phyloP scores from a whole-genome alignment of 768 basidiomycete species.

The Phanerochaete carnosa region DNA sequence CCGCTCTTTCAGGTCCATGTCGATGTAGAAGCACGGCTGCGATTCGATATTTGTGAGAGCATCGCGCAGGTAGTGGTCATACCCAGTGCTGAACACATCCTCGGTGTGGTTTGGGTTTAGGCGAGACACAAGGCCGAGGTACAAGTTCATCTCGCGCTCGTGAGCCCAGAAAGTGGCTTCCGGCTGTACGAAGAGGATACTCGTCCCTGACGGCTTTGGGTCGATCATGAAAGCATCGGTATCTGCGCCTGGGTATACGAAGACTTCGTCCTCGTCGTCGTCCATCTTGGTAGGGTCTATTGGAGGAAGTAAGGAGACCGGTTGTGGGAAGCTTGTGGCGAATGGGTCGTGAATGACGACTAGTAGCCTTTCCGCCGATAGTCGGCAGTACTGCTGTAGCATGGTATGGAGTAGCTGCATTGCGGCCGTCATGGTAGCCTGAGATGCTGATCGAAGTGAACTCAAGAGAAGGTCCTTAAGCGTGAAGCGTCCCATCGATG shows the following conservation, averaged over 20 bases:
- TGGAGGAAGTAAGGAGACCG: constrained; percentile 33
- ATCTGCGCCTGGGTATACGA: constrained; percentile 43
- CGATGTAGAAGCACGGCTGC: constrained; percentile 54
- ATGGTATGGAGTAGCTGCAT: constrained; percentile 79
- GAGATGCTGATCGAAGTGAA: constrained; percentile 67
- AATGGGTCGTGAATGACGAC: constrained; percentile 63
- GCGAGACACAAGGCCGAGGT: constrained; percentile 74
- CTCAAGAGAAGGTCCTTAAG: constrained; percentile 84
- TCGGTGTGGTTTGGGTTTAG: constrained; percentile 67
- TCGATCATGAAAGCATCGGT: constrained; percentile 14
- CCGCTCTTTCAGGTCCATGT: constrained; percentile 36
- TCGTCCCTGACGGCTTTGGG: constrained; percentile 15
- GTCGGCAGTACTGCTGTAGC: constrained; percentile 62
- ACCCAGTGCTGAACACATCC: constrained; percentile 80
- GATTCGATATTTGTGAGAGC: constrained; percentile 65
- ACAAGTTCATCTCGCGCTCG: constrained; percentile 80
- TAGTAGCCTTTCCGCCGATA: constrained; percentile 66
- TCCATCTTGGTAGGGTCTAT: constrained; percentile 24
- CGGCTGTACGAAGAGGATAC: constrained; percentile 54
- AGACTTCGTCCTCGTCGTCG: constrained; percentile 51
- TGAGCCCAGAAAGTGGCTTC: constrained; percentile 76
- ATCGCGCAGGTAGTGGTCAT: constrained; percentile 79
- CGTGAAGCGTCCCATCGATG: constrained; percentile 84
- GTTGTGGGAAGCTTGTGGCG: constrained; percentile 75
- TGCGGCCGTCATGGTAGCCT: constrained; percentile 68